Conservation (phyloP, 208 protist genomes). For the Phytomonas francai region DNA sequence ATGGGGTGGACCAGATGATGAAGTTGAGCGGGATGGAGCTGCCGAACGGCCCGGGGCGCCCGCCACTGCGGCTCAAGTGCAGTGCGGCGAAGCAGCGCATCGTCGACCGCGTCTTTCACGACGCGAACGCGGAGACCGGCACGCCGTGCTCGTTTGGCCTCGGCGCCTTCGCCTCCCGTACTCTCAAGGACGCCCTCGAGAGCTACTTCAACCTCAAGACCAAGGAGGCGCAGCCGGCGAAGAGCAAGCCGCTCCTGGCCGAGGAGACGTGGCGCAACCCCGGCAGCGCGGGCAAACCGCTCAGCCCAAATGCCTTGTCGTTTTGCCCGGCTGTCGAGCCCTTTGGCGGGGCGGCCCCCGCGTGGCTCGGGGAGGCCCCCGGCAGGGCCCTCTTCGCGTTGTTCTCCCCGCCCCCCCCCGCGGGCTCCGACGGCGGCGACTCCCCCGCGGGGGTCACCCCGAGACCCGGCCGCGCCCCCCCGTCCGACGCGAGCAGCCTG, state of each 20-base stretch:
- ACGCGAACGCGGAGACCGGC: constrained; percentile 26
- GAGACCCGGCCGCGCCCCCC: too few relatives aligned
- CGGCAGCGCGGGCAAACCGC: background rate
- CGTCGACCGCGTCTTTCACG: constrained; percentile 68
- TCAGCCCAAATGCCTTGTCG: constrained; percentile 21
- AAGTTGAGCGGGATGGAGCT: constrained; percentile 44
- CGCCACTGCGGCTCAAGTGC: constrained; percentile 53
- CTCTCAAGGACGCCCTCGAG: constrained; percentile 56
- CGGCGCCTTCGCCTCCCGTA: constrained; percentile 51
- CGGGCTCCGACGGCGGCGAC: too few relatives aligned
- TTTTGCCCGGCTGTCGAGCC: constrained; percentile 11
- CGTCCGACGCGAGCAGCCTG: too few relatives aligned
- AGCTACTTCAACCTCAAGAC: constrained; percentile 66
- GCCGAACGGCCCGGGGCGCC: constrained; percentile 29
- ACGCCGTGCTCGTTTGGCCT: constrained; percentile 49
- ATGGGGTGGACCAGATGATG: constrained; percentile 37
- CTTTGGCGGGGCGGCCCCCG: too few relatives aligned
- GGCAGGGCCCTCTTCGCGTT: too few relatives aligned
- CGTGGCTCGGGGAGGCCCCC: too few relatives aligned
- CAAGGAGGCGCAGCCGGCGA: constrained; percentile 30
- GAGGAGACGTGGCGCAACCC: background rate
- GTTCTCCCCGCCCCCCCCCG: too few relatives aligned
- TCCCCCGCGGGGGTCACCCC: too few relatives aligned
- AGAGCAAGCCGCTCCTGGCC: background rate
- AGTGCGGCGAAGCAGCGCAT: constrained; percentile 52